Evolutionary conservation across 2,329 filamentous ascomycete species (phyloP), one percentile per base, ranked within the genome.

Genomic region (Clarireedia homoeocarpa): DNA sequence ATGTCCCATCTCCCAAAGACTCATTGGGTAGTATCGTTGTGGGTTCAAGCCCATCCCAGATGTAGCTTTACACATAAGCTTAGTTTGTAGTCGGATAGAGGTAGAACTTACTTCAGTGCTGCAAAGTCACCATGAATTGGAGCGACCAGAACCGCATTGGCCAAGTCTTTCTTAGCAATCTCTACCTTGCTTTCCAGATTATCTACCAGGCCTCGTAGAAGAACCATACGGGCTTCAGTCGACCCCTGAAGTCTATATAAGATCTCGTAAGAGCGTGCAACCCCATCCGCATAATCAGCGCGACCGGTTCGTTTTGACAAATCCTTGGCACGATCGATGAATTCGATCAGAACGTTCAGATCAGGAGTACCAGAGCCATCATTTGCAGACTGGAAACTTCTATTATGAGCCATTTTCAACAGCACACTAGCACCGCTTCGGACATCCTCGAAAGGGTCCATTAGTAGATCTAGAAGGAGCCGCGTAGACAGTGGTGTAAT

Each of bases 381-480:
- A 9, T 23, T 12, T 48, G 42, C 7, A n/a, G 20, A 20, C 36
- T 23, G 26, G 61, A 69, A 47, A 51, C 62, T 39, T 61, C 68
- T 63, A 24, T 73, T 70, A 2, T 74, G 71, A 42, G 81, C 74
- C n/a, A 80, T 64, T 52, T 74, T 75, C 27, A 88, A 63, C 2
- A 84, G 72, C 1, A 70, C 71, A 0, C 77, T 73, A 2, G 83
- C 78, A 39, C 73, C 71, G 45, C 80, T 82, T 62, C 92, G 80
- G 4, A 97, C 88, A 70, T 99, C 94, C 56, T 97, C 94, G 66
- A 95, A 99, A 0, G 92, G 89, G 65, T 99, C 89, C 67, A 95
- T 77, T 6, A 95, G 72, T 23, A 96, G 79, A 69, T 96, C 90
- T 14, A 91, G 74, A 6, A 97, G 74, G 4, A 84, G 75, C 48